A percentile compares a stretch with the other conserved stretches of the same genome.
phyloP scores from a whole-genome alignment of 2,329 filamentous ascomycete species.

The Cladorrhinum sp. region DNA sequence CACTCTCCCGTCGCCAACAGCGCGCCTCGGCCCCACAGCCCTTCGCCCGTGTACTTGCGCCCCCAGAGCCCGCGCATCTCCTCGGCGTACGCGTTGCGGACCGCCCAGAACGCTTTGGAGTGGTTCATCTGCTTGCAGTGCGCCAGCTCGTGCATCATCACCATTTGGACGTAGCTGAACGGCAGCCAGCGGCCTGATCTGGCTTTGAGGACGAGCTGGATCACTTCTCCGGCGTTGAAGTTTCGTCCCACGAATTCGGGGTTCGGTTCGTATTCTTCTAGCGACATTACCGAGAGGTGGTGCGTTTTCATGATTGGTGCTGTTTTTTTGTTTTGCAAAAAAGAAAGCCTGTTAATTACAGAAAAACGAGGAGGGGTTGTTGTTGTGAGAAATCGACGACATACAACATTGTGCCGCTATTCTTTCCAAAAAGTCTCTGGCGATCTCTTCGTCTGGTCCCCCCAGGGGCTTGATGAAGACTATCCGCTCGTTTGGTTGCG shows the following conservation, averaged over 20 bases:
- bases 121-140: conserved; percentile 95
- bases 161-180: conserved; percentile 83
- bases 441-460: conserved; percentile 58
- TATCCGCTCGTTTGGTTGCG: conserved; percentile 73
- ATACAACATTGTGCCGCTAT: conserved; percentile 76
- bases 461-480: conserved; percentile 81
- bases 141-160: conserved; percentile 90
- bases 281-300: conserved; percentile 60
- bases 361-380: not conserved
- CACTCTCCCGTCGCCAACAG: conserved; percentile 60
- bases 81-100: conserved; percentile 68
- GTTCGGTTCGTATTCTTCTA: conserved; percentile 82
- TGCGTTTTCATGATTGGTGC: conserved; percentile 68
- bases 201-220: conserved; percentile 78
- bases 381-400: conserved; percentile 24
- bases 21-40: conserved; percentile 74
- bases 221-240: conserved; percentile 84
- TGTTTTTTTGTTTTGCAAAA: conserved; percentile 26
- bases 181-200: conserved; percentile 69
- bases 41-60: conserved; percentile 72
- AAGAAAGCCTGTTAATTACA: too few relatives aligned
- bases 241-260: conserved; percentile 82
- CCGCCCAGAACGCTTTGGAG: conserved; percentile 74
- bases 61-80: conserved; percentile 70
- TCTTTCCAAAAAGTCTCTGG: conserved; percentile 69